Evolutionary conservation across 768 basidiomycete genomes (phyloP).

Genomic region (Sarcomyxa edulis): DNA sequence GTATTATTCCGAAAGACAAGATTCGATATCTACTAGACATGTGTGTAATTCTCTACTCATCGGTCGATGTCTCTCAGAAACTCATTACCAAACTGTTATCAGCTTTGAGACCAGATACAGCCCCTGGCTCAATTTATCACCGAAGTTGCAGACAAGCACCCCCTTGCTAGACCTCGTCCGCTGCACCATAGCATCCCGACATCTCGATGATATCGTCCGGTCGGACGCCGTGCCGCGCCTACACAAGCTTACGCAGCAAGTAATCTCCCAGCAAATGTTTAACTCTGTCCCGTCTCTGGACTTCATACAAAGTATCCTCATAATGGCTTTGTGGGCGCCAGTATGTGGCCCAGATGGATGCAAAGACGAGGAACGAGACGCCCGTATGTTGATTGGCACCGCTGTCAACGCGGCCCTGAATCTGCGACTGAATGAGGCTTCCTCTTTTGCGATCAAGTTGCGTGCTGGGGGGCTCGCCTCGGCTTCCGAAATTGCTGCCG

Average conservation of each 20-base stretch:
- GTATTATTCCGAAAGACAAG: conserved; percentile 28
- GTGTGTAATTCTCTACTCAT: conserved; percentile 17
- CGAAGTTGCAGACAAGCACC: conserved; percentile 19
- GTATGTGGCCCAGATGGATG: conserved; percentile 25
- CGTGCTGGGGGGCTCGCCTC: conserved; percentile 11
- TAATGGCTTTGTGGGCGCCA: conserved; percentile 41
- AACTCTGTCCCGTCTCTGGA: conserved; percentile 36
- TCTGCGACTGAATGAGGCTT: conserved; percentile 31
- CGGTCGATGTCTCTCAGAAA: background rate
- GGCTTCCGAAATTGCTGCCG: conserved; percentile 24
- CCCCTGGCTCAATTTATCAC: conserved; percentile 38
- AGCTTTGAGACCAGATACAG: conserved; percentile 38
- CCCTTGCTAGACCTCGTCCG: conserved; percentile 37
- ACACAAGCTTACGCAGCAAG: conserved; percentile 34
- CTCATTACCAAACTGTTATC: background rate
- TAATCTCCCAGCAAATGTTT: conserved; percentile 33
- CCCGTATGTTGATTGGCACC: conserved; percentile 30
- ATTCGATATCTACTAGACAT: conserved; percentile 30
- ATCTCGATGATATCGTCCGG: conserved; percentile 29
- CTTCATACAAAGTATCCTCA: conserved; percentile 32
- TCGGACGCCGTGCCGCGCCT: conserved; percentile 31
- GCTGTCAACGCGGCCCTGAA: conserved; percentile 45
- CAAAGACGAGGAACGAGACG: conserved; percentile 27
- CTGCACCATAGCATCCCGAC: conserved; percentile 40
- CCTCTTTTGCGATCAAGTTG: conserved; percentile 23